Conservation (phyloP, 163 green algal genomes). For the Scenedesmus sp. region DNA sequence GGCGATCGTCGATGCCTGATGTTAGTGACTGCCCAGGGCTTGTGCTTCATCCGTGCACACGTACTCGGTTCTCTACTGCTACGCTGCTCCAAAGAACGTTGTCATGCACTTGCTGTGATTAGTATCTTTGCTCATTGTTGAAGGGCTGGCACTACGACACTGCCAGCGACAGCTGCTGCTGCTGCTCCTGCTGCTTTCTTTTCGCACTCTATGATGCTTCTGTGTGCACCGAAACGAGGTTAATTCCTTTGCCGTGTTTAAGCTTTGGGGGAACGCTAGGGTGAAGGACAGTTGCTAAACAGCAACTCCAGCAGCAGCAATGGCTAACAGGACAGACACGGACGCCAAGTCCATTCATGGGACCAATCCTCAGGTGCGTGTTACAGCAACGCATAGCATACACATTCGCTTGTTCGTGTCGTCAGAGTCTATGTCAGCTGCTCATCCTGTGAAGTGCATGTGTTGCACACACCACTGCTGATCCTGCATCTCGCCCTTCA, state of each 20-base stretch:
- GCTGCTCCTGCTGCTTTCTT: background rate
- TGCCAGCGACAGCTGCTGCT: background rate
- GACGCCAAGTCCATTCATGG: conserved; percentile 84
- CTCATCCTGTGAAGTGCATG: background rate
- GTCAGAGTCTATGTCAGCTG: background rate
- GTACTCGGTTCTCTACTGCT: background rate
- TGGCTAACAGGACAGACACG: conserved; percentile 94
- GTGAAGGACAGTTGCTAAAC: background rate
- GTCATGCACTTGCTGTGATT: background rate
- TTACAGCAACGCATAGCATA: background rate
- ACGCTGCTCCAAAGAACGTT: background rate
- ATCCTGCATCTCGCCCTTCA: background rate
- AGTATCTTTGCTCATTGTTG: background rate
- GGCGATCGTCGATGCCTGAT: background rate
- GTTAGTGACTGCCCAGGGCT: conserved; percentile 10
- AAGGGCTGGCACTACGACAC: background rate
- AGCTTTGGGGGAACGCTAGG: background rate
- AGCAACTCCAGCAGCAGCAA: conserved; percentile 58
- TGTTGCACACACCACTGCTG: background rate
- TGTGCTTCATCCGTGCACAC: background rate
- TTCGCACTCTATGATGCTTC: background rate
- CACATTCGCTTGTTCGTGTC: background rate
- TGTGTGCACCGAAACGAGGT: background rate
- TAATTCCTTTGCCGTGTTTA: background rate
- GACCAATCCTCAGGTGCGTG: conserved; percentile 91